Evolutionary conservation across 306 rosid genomes (phyloP).

Genomic region (Dryas alaskensis): DNA sequence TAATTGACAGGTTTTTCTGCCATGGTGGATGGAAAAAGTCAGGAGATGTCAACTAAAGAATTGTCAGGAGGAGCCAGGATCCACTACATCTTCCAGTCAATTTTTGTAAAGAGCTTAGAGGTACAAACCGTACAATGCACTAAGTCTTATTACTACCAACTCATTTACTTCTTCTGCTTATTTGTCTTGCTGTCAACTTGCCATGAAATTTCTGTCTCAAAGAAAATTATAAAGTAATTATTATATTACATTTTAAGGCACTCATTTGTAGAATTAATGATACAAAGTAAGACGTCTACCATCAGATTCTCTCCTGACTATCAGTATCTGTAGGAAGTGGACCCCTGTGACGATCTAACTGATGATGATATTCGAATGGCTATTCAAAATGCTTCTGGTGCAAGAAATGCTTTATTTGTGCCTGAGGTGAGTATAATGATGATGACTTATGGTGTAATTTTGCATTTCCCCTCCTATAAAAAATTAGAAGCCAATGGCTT

Average conservation of each 20-base stretch:
- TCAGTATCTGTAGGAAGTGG: slow-evolving; percentile 37
- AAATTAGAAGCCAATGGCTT: no score
- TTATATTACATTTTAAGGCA: background rate
- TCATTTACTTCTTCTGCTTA: background rate
- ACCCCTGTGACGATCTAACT: slow-evolving; percentile 41
- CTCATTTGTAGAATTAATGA: background rate
- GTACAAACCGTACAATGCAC: slow-evolving; percentile 26
- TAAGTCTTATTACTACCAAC: background rate
- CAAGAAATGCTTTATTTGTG: slow-evolving; percentile 38
- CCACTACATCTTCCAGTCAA: slow-evolving; percentile 46
- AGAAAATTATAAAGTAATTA: background rate
- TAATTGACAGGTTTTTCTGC: slow-evolving; percentile 36
- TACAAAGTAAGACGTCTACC: background rate
- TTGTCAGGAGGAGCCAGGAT: slow-evolving; percentile 48
- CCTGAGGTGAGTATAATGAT: slow-evolving; percentile 37
- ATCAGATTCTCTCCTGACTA: slow-evolving; percentile 5
- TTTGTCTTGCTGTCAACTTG: background rate
- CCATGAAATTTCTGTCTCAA: background rate
- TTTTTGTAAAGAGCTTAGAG: slow-evolving; percentile 50
- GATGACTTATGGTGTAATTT: slow-evolving; percentile 11
- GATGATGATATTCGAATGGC: slow-evolving; percentile 43
- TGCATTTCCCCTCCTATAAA: background rate
- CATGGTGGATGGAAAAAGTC: slow-evolving; percentile 42
- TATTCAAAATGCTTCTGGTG: slow-evolving; percentile 48
- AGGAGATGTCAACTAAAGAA: slow-evolving; percentile 34